phyloP scores from a whole-genome alignment of 169 alveolate genomes.

The Blepharisma undulans region DNA sequence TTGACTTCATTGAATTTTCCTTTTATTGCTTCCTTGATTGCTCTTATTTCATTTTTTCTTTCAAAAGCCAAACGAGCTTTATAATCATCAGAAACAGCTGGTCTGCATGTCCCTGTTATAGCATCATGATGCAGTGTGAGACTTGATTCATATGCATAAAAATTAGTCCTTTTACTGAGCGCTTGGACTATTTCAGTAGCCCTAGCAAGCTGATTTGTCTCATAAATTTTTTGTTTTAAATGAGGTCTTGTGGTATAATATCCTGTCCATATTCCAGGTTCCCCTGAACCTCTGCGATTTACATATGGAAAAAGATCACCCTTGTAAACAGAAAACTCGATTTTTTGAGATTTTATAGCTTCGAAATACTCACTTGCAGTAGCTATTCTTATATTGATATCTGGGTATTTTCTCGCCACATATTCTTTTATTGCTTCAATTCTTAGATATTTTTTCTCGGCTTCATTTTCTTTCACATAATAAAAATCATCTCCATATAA shows the following conservation, averaged over 20 bases:
- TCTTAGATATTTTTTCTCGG: neutral
- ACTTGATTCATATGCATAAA: conserved; percentile 16
- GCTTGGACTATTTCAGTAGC: neutral
- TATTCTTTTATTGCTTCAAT: neutral
- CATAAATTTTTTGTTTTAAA: neutral
- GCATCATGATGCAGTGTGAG: conserved; percentile 73
- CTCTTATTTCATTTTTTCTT: neutral
- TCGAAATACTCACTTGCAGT: conserved; percentile 26
- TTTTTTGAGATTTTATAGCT: neutral
- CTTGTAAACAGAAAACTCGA: conserved; percentile 11
- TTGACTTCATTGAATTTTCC: neutral
- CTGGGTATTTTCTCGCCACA: too few species aligned
- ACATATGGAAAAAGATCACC: conserved; percentile 73
- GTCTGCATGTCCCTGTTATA: conserved; percentile 67
- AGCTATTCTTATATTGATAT: neutral
- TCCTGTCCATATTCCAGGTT: conserved; percentile 72
- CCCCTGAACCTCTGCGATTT: neutral
- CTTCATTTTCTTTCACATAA: neutral
- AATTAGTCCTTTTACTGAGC: neutral
- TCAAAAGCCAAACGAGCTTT: neutral
- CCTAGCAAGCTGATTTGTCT: neutral
- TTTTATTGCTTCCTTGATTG: neutral
- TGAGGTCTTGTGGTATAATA: conserved; percentile 67
- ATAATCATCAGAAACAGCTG: conserved; percentile 54
- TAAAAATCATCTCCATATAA: conserved; percentile 21